Evolutionary conservation across 805 yeast genomes (phyloP), one percentile per base, ranked within the genome.

Genomic region (Dipodascopsis uninucleata): DNA sequence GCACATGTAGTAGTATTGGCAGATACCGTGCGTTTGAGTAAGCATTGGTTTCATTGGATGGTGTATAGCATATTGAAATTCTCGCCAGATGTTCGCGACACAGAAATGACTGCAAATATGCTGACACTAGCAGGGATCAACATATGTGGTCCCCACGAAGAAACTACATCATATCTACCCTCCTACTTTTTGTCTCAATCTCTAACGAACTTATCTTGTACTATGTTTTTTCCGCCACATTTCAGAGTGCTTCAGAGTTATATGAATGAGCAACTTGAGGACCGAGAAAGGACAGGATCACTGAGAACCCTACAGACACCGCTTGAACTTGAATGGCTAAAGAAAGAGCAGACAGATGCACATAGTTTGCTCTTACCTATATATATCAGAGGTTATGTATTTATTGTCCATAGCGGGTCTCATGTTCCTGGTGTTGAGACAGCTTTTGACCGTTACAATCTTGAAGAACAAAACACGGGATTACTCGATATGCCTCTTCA

Each of bases 361-460:
- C 39, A 39, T 23, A 47, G 47, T 14, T 14, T 46, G 2, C 20
- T 45, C 6, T 31, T 43, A 28, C 55, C 55, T 17, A 31, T 50
- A 2, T 50, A 43, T 29, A 23, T 47, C 24, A 40, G 55, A 8
- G 55, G 55, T 2, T 50, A 45, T 24, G 29, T 48, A n/a, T 34
- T 50, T 28, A 22, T 49, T 20, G 40, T 41, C 5, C 26, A 37
- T 12, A 24, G 17, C 8, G 37, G 28, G 17, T 6, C 5, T 8
- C 8, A 22, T 7, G 12, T 24, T 12, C 41, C 51, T 2, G 53
- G 47, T 6, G 12, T 45, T 17, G 43, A 46, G 20, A 35, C 10
- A n/a, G 20, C 10, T 18, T 24, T 17, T 3, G 12, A 26, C 28
- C 17, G 26, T 21, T 14, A 31, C 6, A 28, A 26, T 6, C 23